These are phyloP conservation scores for Candida boleticola DNA, from an alignment of 805 yeast genomes.

Conservation along the genomic window DNA sequence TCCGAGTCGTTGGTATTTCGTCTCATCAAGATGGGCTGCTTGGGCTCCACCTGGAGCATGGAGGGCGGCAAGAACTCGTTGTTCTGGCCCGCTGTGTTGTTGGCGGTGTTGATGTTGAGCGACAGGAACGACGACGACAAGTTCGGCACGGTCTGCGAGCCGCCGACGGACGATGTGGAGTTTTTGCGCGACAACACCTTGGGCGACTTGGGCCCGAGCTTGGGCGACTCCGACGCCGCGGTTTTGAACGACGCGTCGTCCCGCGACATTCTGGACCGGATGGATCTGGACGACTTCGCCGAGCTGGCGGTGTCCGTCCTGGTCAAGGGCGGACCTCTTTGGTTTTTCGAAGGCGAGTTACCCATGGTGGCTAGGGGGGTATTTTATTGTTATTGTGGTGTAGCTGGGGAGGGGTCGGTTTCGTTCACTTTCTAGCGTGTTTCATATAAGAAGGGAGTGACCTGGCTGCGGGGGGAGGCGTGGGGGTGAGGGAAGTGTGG, in stretches of 20 bases:
- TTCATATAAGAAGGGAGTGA: too few relatives aligned
- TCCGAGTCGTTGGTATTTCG: constrained; percentile 43
- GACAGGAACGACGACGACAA: constrained; percentile 13
- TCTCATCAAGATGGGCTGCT: constrained; percentile 66
- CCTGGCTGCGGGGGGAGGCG: too few relatives aligned
- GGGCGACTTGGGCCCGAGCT: constrained; percentile 26
- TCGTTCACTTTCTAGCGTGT: too few relatives aligned
- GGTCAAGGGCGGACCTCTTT: constrained; percentile 43
- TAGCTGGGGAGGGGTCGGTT: too few relatives aligned
- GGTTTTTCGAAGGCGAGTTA: constrained; percentile 46
- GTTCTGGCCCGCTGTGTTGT: constrained; percentile 13
- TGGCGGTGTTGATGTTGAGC: constrained; percentile 27
- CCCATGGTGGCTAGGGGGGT: constrained; percentile 24
- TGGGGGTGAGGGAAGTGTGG: too few relatives aligned
- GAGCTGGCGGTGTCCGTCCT: constrained; percentile 56
- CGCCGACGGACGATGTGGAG: constrained; percentile 20
- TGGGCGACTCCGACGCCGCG: constrained; percentile 15
- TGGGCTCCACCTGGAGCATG: constrained; percentile 69
- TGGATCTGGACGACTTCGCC: constrained; percentile 46
- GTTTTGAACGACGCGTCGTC: constrained; percentile 16
- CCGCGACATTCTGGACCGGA: constrained; percentile 35
- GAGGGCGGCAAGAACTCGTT: constrained; percentile 54
- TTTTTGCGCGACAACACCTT: constrained; percentile 28
- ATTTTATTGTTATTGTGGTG: not conserved
- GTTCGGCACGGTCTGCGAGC: constrained; percentile 3